Evolutionary conservation across 2,329 filamentous ascomycete species (phyloP).

Genomic region (Plectosphaerella sp.): DNA sequence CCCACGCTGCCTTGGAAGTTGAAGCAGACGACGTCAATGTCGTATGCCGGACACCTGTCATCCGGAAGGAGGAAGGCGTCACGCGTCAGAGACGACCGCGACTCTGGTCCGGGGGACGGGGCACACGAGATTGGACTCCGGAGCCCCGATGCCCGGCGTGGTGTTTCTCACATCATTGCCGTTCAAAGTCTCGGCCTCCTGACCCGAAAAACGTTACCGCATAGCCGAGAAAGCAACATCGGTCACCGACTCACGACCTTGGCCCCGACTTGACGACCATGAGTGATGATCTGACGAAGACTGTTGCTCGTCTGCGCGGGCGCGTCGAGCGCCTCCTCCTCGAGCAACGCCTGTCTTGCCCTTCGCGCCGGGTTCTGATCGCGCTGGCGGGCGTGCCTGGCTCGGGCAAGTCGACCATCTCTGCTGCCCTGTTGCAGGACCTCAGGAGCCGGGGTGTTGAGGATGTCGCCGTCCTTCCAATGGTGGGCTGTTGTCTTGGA

Average conservation of each 20-base stretch:
- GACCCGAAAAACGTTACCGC: neutral
- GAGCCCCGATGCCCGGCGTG: neutral
- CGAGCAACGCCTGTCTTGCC: neutral
- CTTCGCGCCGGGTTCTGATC: slow-evolving; percentile 18
- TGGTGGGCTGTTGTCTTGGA: slow-evolving; percentile 13
- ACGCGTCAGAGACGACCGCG: neutral
- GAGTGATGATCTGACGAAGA: neutral
- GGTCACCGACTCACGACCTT: neutral
- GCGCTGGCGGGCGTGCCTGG: slow-evolving; percentile 25
- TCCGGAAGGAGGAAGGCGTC: neutral
- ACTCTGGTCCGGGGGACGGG: neutral
- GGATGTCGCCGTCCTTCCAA: slow-evolving; percentile 17
- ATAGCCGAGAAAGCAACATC: neutral
- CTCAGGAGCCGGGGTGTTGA: slow-evolving; percentile 9
- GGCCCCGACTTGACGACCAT: neutral
- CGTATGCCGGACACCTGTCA: too few species aligned
- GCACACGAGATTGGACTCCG: neutral
- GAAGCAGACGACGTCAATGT: too few species aligned
- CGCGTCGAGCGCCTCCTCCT: slow-evolving; percentile 7
- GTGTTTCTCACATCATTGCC: neutral
- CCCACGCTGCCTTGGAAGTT: too few species aligned
- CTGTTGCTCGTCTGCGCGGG: slow-evolving; percentile 1
- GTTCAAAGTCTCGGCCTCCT: too few species aligned
- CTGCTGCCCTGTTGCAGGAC: slow-evolving; percentile 13
- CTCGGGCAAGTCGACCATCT: slow-evolving; percentile 23